Conservation (phyloP, 306 rosid species). For the Erythrophleum fordii region DNA sequence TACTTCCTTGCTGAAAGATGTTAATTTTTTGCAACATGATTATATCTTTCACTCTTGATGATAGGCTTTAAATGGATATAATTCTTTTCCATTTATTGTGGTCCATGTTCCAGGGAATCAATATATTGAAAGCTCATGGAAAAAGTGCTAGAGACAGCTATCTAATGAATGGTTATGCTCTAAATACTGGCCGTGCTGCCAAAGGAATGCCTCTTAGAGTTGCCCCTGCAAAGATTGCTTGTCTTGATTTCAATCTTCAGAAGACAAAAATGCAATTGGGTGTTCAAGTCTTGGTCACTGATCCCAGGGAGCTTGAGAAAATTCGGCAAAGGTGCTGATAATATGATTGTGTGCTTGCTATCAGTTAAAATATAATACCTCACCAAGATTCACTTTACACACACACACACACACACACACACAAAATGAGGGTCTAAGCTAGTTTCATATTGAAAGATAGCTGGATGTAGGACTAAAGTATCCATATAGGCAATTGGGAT, state of each 20-base stretch:
- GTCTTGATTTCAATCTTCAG: slow-evolving; percentile 95
- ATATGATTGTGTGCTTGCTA: too few species aligned
- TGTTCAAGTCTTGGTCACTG: slow-evolving; percentile 82
- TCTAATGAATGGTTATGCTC: slow-evolving; percentile 87
- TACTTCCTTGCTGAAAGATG: slow-evolving; percentile 22
- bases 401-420: neutral
- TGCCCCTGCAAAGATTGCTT: slow-evolving; percentile 90
- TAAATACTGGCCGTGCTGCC: slow-evolving; percentile 90
- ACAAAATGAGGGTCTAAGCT: too few species aligned
- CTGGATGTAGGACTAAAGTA: neutral
- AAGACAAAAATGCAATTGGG: slow-evolving; percentile 99
- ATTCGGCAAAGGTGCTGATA: slow-evolving; percentile 84
- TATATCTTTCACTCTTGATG: neutral
- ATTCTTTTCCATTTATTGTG: neutral
- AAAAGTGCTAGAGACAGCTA: slow-evolving; percentile 89
- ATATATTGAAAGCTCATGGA: slow-evolving; percentile 95
- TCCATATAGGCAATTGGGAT: neutral
- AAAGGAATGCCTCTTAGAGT: slow-evolving; percentile 96
- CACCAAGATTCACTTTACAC: slow-evolving; percentile 2
- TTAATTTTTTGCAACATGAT: slow-evolving; percentile 13
- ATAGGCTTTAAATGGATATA: slow-evolving; percentile 13
- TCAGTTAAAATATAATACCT: neutral
- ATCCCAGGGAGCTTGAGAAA: slow-evolving; percentile 94
- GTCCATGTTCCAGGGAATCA: slow-evolving; percentile 66
- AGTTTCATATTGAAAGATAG: slow-evolving; percentile 17